Percentiles rank a stretch among this genome's conserved stretches.
Evolutionary conservation across 176 grass and related monocot genomes (phyloP).

Genomic region (Carex parvula): DNA sequence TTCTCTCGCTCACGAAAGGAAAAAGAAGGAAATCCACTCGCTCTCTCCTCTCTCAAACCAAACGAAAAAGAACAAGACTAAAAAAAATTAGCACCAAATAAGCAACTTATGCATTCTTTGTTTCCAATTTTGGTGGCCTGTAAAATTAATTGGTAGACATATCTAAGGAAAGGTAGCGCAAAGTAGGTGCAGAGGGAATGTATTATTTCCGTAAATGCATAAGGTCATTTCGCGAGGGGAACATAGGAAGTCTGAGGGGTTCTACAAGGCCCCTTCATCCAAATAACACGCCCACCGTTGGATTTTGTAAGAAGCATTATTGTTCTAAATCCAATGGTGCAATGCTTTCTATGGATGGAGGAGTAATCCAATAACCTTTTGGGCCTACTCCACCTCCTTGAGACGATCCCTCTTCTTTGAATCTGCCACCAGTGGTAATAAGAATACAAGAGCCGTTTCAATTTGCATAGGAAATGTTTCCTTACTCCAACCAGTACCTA

Average conservation of each 20-base stretch:
- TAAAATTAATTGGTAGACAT: not conserved
- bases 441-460: not conserved
- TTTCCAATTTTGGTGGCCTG: not conserved
- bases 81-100: not conserved
- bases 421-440: slow-evolving; percentile 6
- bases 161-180: slow-evolving; percentile 9
- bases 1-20: not conserved
- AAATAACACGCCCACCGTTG: not conserved
- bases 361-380: not conserved
- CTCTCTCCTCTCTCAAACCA: slow-evolving; percentile 9
- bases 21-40: not conserved
- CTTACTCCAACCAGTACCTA: not conserved
- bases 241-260: not conserved
- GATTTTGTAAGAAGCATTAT: slow-evolving; percentile 1
- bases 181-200: not conserved
- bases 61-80: not conserved
- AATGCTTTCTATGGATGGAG: not conserved
- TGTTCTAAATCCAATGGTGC: not conserved
- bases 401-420: not conserved
- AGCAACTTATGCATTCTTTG: not conserved
- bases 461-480: slow-evolving; percentile 4
- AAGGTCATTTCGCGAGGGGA: not conserved
- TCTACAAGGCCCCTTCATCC: not conserved
- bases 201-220: not conserved
- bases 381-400: not conserved